Evolutionary conservation across 768 basidiomycete species (phyloP), one percentile per base, ranked within the genome.

Genomic region (Rubroboletus satanas): DNA sequence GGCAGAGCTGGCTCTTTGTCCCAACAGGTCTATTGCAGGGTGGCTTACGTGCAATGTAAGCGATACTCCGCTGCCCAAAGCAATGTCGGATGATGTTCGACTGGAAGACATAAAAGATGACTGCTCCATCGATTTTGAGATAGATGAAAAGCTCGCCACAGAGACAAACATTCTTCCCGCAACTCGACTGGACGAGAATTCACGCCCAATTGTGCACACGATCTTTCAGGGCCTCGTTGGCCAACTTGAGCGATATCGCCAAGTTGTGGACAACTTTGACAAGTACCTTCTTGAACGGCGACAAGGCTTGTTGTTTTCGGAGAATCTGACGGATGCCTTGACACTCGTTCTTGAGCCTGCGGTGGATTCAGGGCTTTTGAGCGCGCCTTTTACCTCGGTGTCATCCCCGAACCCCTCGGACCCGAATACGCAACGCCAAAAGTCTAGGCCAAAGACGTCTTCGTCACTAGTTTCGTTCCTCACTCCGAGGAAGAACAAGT

Each of bases 311-410:
- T 73, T 96, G 17, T 97, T 96, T 70, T 88, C 88, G 4, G 94
- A 97, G 72, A 94, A 94, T 66, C 74, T 97, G 35, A 89, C 85
- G 7, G 96, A 98, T 63, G 95, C 95, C 4, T 75, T 98, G 54
- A 87, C 79, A 43, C 74, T 93, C 44, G 79, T 77, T 14, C 74
- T 93, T 51, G 87, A 93, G 54, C 70, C 88, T 23, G 74, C 77
- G 3, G 76, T 81, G 17, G 79, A 83, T 49, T 68, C 76, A 12
- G 68, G 56, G 23, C 49, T 57, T 47, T 46, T 48, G 21, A 52
- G 48, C n/a, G 46, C 58, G 15, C 58, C 55, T 38, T 57, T 65
- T 36, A 56, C 63, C 39, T 58, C 64, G 26, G 52, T 63, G n/a
- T 52, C 71, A 12, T 72, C 73, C 44, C 56, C 44, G 49, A 60